phyloP scores from a whole-genome alignment of 495 filamentous ascomycete species.

The Podospora appendiculata region DNA sequence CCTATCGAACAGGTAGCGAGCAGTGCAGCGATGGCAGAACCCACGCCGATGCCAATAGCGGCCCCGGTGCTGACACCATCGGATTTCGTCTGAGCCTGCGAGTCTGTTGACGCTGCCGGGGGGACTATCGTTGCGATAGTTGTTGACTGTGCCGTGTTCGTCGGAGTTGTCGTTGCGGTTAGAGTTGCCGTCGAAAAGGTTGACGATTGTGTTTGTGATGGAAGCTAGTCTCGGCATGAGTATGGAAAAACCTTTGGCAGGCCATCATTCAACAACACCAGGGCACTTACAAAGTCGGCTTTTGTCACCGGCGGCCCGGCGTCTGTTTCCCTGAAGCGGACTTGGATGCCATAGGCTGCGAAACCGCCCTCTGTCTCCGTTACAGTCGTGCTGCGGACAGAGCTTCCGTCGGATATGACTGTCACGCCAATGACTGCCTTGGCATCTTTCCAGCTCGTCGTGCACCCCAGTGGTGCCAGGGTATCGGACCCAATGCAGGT shows the following conservation, averaged over 20 bases:
- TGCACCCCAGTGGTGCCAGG: constrained; percentile 14
- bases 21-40: constrained; percentile 14
- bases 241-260: neutral
- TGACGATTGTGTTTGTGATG: neutral
- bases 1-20: constrained; percentile 7
- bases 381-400: constrained; percentile 1
- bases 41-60: constrained; percentile 21
- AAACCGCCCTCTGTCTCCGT: constrained; percentile 12
- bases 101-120: neutral
- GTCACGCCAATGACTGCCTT: constrained; percentile 9
- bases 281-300: constrained; percentile 1
- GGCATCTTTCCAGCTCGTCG: constrained; percentile 9
- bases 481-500: constrained; percentile 7
- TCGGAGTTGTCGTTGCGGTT: neutral
- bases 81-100: neutral
- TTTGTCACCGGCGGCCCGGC: neutral
- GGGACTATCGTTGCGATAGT: constrained; percentile 1
- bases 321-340: constrained; percentile 15
- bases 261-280: neutral
- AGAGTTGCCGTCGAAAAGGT: neutral
- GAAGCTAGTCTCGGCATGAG: neutral
- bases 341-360: constrained; percentile 18
- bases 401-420: neutral
- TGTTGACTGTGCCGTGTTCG: neutral
- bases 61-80: constrained; percentile 15